phyloP scores from a whole-genome alignment of 371 early-diverging fungal species.

The Funneliformis caledonium region DNA sequence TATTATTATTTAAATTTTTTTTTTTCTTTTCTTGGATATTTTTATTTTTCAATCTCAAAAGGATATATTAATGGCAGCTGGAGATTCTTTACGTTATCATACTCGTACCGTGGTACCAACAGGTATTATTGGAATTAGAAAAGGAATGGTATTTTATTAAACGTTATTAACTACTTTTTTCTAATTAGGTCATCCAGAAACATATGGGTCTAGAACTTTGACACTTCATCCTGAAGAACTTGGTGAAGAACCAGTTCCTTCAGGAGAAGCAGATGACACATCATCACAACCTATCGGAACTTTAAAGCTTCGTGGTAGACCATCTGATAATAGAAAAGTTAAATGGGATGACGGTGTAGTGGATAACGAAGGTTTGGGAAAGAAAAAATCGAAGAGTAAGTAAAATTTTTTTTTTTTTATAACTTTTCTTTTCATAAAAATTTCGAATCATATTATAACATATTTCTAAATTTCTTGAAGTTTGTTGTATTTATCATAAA shows the following conservation, averaged over 20 bases:
- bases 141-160: neutral
- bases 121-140: neutral
- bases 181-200: slow-evolving; percentile 1
- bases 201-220: slow-evolving; percentile 36
- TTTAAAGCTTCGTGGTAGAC: slow-evolving; percentile 36
- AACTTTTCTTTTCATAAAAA: neutral
- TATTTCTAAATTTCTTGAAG: slow-evolving; percentile 46
- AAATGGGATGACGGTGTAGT: slow-evolving; percentile 85
- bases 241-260: neutral
- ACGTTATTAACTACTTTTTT: neutral
- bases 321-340: slow-evolving; percentile 51
- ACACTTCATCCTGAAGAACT: slow-evolving; percentile 32
- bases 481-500: slow-evolving; percentile 88
- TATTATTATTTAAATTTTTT: no score
- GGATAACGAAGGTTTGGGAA: slow-evolving; percentile 85
- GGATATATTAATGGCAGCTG: slow-evolving; percentile 1
- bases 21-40: neutral
- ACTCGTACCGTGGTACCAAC: slow-evolving; percentile 10
- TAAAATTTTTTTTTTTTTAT: neutral
- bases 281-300: slow-evolving; percentile 16
- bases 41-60: neutral
- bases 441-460: no score
- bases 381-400: slow-evolving; percentile 85
- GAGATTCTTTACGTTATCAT: slow-evolving; percentile 29
- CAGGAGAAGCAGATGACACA: neutral